Evolutionary conservation across 78 protist genomes (phyloP).

Genomic region (Guillardia theta): DNA sequence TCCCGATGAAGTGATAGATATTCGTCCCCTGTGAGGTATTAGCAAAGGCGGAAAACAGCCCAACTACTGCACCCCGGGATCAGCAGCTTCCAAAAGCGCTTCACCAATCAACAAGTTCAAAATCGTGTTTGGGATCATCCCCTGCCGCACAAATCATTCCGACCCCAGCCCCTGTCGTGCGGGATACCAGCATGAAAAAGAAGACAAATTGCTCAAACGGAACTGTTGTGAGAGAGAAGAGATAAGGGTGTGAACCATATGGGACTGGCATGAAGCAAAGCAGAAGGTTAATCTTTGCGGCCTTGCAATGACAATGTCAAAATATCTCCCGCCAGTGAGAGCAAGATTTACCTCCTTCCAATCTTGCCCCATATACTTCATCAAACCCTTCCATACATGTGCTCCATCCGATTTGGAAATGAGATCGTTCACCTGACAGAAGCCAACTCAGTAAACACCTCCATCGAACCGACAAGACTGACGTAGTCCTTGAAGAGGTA

Average conservation of each 20-base stretch:
- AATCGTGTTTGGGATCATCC: constrained; percentile 30
- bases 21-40: not conserved
- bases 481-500: constrained; percentile 8
- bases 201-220: constrained; percentile 19
- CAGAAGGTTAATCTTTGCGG: constrained; percentile 22
- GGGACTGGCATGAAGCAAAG: constrained; percentile 20
- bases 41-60: not conserved
- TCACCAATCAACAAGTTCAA: not conserved
- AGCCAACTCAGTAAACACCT: not conserved
- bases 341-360: not conserved
- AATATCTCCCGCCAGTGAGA: not conserved
- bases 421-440: not conserved
- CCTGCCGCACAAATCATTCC: no score
- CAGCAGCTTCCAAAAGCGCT: not conserved
- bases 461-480: not conserved
- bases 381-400: not conserved
- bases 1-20: not conserved
- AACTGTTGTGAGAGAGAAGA: not conserved
- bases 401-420: constrained; percentile 5
- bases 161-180: no score
- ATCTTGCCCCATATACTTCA: not conserved
- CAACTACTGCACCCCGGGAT: not conserved
- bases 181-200: not conserved
- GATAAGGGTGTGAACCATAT: constrained; percentile 13
- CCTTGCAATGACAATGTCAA: not conserved